phyloP scores from a whole-genome alignment of 140 eudicot genomes.

The Anethum foeniculum region DNA sequence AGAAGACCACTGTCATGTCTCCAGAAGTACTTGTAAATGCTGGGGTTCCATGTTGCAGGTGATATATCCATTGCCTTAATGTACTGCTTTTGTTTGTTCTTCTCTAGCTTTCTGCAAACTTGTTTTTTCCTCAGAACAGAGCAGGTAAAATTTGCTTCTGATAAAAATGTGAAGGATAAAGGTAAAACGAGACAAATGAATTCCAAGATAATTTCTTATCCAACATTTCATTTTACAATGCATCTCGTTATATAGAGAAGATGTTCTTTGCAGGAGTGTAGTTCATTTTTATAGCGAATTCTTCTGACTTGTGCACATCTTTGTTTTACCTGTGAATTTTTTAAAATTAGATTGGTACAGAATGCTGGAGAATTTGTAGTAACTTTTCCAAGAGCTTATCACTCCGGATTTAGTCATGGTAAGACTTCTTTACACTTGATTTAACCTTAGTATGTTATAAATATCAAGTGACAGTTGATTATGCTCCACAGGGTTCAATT shows the following conservation, averaged over 20 bases:
- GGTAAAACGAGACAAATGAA: neutral
- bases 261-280: neutral
- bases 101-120: neutral
- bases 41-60: constrained; percentile 99
- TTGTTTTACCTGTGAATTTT: constrained; percentile 2
- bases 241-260: neutral
- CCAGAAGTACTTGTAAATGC: constrained; percentile 79
- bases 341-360: constrained; percentile 58
- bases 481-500: constrained; percentile 55
- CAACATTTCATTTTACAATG: neutral
- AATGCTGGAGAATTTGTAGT: constrained; percentile 98
- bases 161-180: neutral
- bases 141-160: neutral
- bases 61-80: constrained; percentile 8
- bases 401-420: constrained; percentile 99
- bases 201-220: neutral
- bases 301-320: neutral
- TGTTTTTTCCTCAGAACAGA: neutral
- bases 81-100: neutral
- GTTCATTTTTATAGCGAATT: neutral
- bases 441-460: neutral
- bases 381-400: constrained; percentile 97
- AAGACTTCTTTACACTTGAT: constrained; percentile 5
- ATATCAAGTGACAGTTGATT: neutral
- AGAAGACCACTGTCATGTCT: constrained; percentile 65